A percentile compares a stretch with the other conserved stretches of the same genome.
Conservation (phyloP, 2,329 filamentous ascomycete species). For the Paraphaeosphaeria minitans region DNA sequence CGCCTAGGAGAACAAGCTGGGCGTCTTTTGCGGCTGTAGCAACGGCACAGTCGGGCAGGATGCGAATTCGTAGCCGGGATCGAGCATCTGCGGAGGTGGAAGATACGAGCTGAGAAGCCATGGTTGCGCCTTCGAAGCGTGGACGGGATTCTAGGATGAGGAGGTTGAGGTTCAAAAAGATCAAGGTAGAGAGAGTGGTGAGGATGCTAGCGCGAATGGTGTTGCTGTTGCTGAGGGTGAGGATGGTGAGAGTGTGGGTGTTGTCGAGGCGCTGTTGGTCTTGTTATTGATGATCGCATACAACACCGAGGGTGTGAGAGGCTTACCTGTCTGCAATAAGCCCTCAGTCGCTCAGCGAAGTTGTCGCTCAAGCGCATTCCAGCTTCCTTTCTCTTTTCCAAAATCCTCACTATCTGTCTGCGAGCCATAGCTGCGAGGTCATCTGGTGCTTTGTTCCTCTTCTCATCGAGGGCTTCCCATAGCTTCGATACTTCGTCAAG, state of each 20-base stretch:
- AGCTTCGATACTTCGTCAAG: slow-evolving; percentile 49
- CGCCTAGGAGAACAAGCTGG: slow-evolving; percentile 66
- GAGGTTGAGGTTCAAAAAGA: slow-evolving; percentile 55
- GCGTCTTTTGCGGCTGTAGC: slow-evolving; percentile 59
- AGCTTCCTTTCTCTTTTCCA: slow-evolving; percentile 12
- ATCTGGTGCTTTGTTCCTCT: slow-evolving; percentile 3
- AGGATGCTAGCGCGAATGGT: slow-evolving; percentile 61
- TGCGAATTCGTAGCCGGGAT: slow-evolving; percentile 48
- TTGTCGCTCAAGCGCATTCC: slow-evolving; percentile 5
- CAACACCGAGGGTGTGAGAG: neutral
- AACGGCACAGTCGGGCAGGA: slow-evolving; percentile 66
- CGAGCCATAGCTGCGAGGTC: slow-evolving; percentile 14
- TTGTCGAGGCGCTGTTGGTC: slow-evolving; percentile 1
- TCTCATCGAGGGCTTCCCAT: slow-evolving; percentile 10
- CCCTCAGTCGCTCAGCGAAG: slow-evolving; percentile 16
- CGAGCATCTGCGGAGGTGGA: slow-evolving; percentile 9
- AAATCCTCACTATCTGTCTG: slow-evolving; percentile 14
- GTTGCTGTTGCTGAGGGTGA: slow-evolving; percentile 56
- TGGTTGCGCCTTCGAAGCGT: slow-evolving; percentile 66
- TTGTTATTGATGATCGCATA: neutral
- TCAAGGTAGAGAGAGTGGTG: slow-evolving; percentile 44
- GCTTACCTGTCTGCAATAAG: slow-evolving; percentile 3
- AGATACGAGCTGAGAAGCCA: slow-evolving; percentile 54
- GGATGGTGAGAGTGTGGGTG: slow-evolving; percentile 20
- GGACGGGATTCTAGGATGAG: slow-evolving; percentile 70